Conservation (phyloP, 2,329 filamentous ascomycete genomes). For the Venturia carpophila region DNA sequence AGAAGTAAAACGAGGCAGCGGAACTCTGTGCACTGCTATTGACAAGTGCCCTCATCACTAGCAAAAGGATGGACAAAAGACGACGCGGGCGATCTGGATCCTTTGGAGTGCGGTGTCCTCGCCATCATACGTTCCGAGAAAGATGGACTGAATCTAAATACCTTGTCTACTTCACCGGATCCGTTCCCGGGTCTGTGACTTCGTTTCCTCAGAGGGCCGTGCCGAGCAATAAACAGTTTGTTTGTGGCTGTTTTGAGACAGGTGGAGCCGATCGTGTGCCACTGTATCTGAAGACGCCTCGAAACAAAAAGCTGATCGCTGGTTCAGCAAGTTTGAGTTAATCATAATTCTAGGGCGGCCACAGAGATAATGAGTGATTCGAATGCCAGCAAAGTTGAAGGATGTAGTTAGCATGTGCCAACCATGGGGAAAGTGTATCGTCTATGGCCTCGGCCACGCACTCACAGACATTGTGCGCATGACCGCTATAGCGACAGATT, state of each 20-base stretch:
- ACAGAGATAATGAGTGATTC: background rate
- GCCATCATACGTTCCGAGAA: background rate
- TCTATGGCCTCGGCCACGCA: background rate
- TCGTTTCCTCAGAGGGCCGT: background rate
- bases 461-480: background rate
- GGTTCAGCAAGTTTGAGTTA: background rate
- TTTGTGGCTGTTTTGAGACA: background rate
- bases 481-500: background rate
- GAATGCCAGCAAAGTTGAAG: background rate
- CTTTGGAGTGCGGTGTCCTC: background rate
- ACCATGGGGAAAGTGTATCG: background rate
- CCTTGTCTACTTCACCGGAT: too few species aligned
- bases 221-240: background rate
- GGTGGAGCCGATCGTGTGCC: background rate
- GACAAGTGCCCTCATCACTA: background rate
- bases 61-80: background rate
- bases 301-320: background rate
- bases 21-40: background rate
- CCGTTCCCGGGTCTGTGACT: background rate
- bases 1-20: conserved; percentile 4
- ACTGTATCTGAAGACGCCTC: background rate
- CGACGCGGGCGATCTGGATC: background rate
- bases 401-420: background rate
- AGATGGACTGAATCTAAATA: too few species aligned
- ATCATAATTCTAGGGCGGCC: background rate